Evolutionary conservation across 164 flowering plant genomes (phyloP), one percentile per base, ranked within the genome.

Genomic region (Berberis thunbergii): DNA sequence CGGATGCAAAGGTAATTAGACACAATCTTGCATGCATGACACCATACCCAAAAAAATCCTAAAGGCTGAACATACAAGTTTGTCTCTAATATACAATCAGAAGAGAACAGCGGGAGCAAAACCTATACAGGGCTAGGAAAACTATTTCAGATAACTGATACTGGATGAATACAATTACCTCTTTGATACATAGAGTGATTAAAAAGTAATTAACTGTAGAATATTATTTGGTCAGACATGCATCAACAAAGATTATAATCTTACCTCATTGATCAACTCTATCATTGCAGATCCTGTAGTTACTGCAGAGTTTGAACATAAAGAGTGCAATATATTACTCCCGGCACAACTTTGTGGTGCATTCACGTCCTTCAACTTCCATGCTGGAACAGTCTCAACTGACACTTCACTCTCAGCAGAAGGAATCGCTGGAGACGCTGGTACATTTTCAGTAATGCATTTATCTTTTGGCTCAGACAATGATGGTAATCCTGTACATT

Each of bases 281-380:
- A 76, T 61, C 57, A 66, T 66, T 50, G 72, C 60, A 60, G 74
- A 75, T 67, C 68, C 72, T 57, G 61, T 70, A 57, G 60, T 56
- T 57, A 70, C 62, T 60, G 67, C 49, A 54, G 59, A 53, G 52
- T 69, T 66, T 59, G 61, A 74, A 61, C 63, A 70, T 71, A 68
- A 80, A 54, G 83, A 84, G 68, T 75, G 86, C 79, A 80, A 64
- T 41, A 75, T 79, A 80, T 86, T 83, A 72, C 81, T 82, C 73
- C 77, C 84, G 64, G 80, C 75, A 53, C 77, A 70, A 70, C 84
- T 78, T 8, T 69, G 73, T 8, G 88, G 78, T 42, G 77, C 76
- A 66, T 72, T 75, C 66, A 86, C 76, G 42, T 81, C 81, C 67
- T 83, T 83, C 73, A 77, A 78, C 70, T 83, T 85, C 84, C 84